These are phyloP conservation scores for Colletotrichum filicis DNA, from an alignment of 2,329 filamentous ascomycete species.

Conservation along the genomic window DNA sequence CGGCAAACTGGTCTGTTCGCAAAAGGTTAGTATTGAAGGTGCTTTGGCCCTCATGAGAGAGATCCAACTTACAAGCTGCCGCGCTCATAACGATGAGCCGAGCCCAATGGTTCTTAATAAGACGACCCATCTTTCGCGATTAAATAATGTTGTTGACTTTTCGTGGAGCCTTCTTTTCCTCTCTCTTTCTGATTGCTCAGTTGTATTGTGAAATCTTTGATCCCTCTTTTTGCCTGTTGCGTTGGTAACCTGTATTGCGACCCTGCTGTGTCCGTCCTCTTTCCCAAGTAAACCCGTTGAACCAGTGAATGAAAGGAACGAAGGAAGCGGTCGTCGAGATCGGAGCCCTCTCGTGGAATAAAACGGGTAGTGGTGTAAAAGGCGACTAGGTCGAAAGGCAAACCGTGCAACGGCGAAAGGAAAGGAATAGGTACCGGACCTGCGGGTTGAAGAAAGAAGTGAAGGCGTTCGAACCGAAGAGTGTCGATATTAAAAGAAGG, in stretches of 20 bases:
- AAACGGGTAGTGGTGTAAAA: constrained; percentile 33
- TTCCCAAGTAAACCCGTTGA: constrained; percentile 21
- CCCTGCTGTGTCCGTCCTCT: constrained; percentile 24
- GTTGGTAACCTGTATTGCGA: constrained; percentile 3
- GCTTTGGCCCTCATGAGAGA: not conserved
- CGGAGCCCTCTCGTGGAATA: constrained; percentile 33
- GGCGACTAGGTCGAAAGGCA: constrained; percentile 37
- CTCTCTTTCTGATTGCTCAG: constrained; percentile 27
- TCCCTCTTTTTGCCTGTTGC: constrained; percentile 11
- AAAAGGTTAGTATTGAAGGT: constrained; percentile 40
- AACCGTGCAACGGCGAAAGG: constrained; percentile 39
- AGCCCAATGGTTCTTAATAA: constrained; percentile 99
- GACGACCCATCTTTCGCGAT: constrained; percentile 80
- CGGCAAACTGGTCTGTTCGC: constrained; percentile 83
- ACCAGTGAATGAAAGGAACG: constrained; percentile 35
- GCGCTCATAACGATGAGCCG: constrained; percentile 92
- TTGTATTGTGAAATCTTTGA: not conserved
- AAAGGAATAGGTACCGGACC: constrained; percentile 63
- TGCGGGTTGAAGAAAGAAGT: constrained; percentile 48
- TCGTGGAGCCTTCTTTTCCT: constrained; percentile 30
- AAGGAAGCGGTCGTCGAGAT: constrained; percentile 37
- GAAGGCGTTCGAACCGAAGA: constrained; percentile 44
- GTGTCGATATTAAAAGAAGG: constrained; percentile 61
- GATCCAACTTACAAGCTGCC: constrained; percentile 71
- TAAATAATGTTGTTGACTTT: constrained; percentile 20